These are phyloP conservation scores for Fusarium sp. DNA, from an alignment of 2,329 filamentous ascomycete genomes.

Conservation along the genomic window DNA sequence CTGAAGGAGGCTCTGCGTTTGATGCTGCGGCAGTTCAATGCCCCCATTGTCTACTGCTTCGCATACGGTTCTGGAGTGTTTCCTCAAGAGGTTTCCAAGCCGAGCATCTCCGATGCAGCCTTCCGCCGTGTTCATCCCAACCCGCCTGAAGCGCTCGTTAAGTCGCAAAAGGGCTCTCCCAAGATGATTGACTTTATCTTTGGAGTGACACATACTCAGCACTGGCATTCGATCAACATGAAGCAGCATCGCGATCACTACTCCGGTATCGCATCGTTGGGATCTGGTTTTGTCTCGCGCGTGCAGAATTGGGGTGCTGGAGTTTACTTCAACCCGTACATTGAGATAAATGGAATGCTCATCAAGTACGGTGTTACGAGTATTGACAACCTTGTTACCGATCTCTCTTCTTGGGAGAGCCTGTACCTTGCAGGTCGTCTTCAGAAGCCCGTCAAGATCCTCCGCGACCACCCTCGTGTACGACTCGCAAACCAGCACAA, in stretches of 20 bases:
- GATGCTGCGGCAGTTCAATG: constrained; percentile 90
- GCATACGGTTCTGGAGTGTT: constrained; percentile 98
- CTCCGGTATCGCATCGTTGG: constrained; percentile 83
- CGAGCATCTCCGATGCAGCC: constrained; percentile 66
- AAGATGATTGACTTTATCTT: constrained; percentile 99
- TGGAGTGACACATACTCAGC: constrained; percentile 91
- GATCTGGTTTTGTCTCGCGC: constrained; percentile 85
- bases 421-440: constrained; percentile 96
- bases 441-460: constrained; percentile 97
- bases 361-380: constrained; percentile 99
- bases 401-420: constrained; percentile 92
- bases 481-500: constrained; percentile 97
- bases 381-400: constrained; percentile 86
- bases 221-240: constrained; percentile 96
- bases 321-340: constrained; percentile 97
- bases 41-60: constrained; percentile 95
- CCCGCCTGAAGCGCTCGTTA: constrained; percentile 82
- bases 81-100: constrained; percentile 73
- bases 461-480: constrained; percentile 92
- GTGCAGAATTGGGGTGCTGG: constrained; percentile 95
- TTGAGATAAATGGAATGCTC: constrained; percentile 93
- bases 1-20: constrained; percentile 91
- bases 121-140: constrained; percentile 81
- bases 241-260: constrained; percentile 92
- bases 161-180: constrained; percentile 86